Base-by-base conservation (phyloP, 441 rosid genomes). In the Erysimum pusillum region DNA sequence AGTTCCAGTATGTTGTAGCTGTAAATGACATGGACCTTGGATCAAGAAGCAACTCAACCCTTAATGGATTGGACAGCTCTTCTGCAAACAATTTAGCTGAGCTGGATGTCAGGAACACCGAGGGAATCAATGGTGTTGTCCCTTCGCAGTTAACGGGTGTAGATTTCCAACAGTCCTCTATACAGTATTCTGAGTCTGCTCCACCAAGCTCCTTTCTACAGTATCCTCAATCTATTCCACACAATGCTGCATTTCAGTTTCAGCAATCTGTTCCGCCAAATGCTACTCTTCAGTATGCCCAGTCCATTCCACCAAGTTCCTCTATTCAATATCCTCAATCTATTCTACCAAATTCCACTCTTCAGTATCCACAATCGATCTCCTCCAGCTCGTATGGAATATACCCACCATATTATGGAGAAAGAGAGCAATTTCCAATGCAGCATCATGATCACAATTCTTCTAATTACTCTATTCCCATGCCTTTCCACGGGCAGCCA, bases 1-100 rank as follows among this genome's bases (percentile, higher is more conserved):
- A 91, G 86, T 63, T 88, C 75, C 94, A 91, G 75, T 93, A 83
- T 80, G 85, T 93, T 34, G 90, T 88, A 81, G 96, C 97, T 77
- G 89, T 93, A 11, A 93, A 93, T 81, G 91, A 91, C 79, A 85
- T 93, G 87, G 83, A 76, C 59, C 59, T 80, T 28, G 80, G 77
- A 53, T 80, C 80, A 45, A 75, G 79, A 70, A 80, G 77, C 70
- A 76, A 67, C 70, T 80, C 77, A 38, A 61, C 74, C 6, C 71
- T 76, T 66, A 67, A 71, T 53, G 77, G 77, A 9, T 3, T 80
- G 67, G 77, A 71, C 36, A 65, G 71, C 69, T 46, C 76, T 66
- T 80, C 83, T 25, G 70, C 67, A 54, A 80, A 80, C 65, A 80
- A 67, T 66, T 46, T 76, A 34, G 56, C 73, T 61, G 80, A 66